Base-by-base conservation (phyloP, 2,329 filamentous ascomycete species). In the Microcyclospora tardicrescens region DNA sequence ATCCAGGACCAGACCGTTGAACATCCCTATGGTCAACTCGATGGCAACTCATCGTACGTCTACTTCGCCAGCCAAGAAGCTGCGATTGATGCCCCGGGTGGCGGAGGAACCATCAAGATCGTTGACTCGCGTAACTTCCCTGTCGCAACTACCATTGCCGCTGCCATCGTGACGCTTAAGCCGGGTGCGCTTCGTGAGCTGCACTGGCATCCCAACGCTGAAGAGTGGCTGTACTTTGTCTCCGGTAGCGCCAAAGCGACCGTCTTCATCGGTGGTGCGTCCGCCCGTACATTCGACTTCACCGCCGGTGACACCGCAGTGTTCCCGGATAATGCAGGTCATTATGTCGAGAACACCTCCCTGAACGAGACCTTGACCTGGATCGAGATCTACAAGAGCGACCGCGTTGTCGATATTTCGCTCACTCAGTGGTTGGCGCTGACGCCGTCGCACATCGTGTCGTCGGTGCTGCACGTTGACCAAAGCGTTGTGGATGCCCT, bases 171-270 rank as follows among this genome's bases (percentile, higher is more conserved):
- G 13, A 72, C 72, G 29, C 81, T 87, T 43, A 66, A 80, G 46
- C 81, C 81, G 0, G 79, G 79, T 11, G 79, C 78, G 0, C 66
- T 86, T 55, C 72, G 81, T 9, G 81, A 85, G 62, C 84, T 87
- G 69, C 82, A 87, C 64, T 87, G 82, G 82, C 82, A 87, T 54
- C 80, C 81, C 0, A 77, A 75, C 33, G 80, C 80, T 10, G 82
- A 86, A 52, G 81, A 86, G 58, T 87, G 81, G 81, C 43, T 76
- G 6, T 87, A 82, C 60, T 85, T 87, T 65, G 73, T 87, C 55
- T 62, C 64, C 16, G 83, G 83, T 0, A 73, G 75, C 31, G 83
- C 79, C 0, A 72, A 82, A 27, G 73, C 85, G 11, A 86, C 81
- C 11, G 72, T 87, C 47, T 87, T 86, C 53, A 79, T 73, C 0